These are phyloP conservation scores for Malassezia cuniculi DNA, from an alignment of 1,284 basidiomycete genomes.

Conservation along the genomic window DNA sequence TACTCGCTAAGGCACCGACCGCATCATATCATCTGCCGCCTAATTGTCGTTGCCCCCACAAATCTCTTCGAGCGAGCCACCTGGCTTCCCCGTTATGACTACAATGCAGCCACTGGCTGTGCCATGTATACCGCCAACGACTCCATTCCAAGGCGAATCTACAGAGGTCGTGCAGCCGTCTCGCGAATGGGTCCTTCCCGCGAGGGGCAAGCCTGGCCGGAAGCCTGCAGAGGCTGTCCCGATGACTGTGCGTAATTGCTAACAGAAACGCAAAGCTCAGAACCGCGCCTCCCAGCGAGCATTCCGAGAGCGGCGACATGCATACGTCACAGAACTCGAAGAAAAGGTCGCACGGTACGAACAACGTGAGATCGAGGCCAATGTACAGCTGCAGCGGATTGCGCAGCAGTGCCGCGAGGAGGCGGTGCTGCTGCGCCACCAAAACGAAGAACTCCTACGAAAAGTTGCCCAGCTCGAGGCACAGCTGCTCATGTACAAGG, in stretches of 20 bases:
- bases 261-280: constrained; percentile 37
- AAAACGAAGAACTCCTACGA: constrained; percentile 18
- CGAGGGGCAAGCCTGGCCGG: constrained; percentile 41
- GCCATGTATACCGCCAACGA: no score
- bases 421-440: constrained; percentile 20
- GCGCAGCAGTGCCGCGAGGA: constrained; percentile 30
- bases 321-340: constrained; percentile 34
- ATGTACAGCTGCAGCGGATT: constrained; percentile 35
- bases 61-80: no score
- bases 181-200: constrained; percentile 41
- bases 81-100: no score
- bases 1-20: no score
- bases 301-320: constrained; percentile 32
- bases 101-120: no score
- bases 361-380: constrained; percentile 27
- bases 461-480: constrained; percentile 19
- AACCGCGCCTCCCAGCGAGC: constrained; percentile 38
- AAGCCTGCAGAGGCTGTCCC: constrained; percentile 39
- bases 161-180: constrained; percentile 28
- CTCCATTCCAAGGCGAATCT: no score
- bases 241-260: constrained; percentile 17
- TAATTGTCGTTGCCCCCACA: no score
- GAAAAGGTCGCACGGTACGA: constrained; percentile 33
- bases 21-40: no score
- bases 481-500: background rate